Evolutionary conservation across 2,329 filamentous ascomycete genomes (phyloP).

Genomic region (Claviceps sp.): DNA sequence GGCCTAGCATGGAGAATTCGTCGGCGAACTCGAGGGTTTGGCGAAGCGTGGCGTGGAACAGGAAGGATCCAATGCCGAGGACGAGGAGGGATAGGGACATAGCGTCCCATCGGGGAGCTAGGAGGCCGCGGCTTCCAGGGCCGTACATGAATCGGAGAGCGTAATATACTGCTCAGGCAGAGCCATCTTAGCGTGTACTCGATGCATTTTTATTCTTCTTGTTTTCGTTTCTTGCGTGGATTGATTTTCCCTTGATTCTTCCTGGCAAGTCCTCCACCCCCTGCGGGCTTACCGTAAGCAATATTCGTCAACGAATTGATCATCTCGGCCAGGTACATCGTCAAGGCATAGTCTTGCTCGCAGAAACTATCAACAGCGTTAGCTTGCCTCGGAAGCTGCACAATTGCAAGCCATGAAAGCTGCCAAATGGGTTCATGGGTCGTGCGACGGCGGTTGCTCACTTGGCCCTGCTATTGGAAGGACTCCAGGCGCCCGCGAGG

Average conservation of each 20-base stretch:
- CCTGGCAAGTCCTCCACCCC: conserved; percentile 19
- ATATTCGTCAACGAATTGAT: conserved; percentile 29
- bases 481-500: conserved; percentile 22
- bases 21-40: conserved; percentile 33
- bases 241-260: not conserved
- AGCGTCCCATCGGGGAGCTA: conserved; percentile 22
- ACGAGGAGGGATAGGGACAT: conserved; percentile 27
- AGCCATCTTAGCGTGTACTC: not conserved
- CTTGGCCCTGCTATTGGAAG: conserved; percentile 27
- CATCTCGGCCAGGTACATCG: conserved; percentile 29
- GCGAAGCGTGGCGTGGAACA: conserved; percentile 31
- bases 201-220: not conserved
- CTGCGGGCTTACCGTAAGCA: conserved; percentile 24
- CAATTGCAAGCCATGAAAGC: no score
- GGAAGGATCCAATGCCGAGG: conserved; percentile 28
- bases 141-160: conserved; percentile 25
- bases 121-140: conserved; percentile 16
- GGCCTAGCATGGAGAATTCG: conserved; percentile 44
- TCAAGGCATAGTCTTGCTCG: conserved; percentile 35
- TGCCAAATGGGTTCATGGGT: no score
- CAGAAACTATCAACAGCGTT: conserved; percentile 17
- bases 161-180: conserved; percentile 23
- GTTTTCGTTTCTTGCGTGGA: not conserved
- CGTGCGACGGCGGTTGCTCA: conserved; percentile 5
- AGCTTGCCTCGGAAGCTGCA: not conserved